Evolutionary conservation across 805 yeast species (phyloP).

Genomic region (Torulaspora maleeae): DNA sequence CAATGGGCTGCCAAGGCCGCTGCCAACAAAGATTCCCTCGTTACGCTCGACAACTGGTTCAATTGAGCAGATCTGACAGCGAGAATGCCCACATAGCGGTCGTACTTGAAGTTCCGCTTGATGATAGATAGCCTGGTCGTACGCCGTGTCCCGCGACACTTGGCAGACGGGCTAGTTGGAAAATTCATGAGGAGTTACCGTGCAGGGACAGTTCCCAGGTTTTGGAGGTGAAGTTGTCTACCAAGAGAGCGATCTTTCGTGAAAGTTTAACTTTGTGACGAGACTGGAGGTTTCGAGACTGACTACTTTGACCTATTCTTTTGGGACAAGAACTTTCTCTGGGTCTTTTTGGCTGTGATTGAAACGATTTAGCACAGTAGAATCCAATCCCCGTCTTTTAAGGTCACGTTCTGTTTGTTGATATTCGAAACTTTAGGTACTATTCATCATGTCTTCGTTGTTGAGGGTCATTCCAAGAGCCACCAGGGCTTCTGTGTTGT

Average conservation of each 20-base stretch:
- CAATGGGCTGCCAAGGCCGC: constrained; percentile 19
- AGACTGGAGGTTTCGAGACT: not conserved
- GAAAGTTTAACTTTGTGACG: not conserved
- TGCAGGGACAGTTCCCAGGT: not conserved
- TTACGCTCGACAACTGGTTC: constrained; percentile 31
- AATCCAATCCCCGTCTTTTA: constrained; percentile 4
- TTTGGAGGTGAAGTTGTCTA: not conserved
- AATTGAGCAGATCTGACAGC: not conserved
- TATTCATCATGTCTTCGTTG: constrained; percentile 28
- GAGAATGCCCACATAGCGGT: not conserved
- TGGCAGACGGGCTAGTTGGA: constrained; percentile 1
- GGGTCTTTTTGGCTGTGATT: not conserved
- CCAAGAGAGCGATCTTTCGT: not conserved
- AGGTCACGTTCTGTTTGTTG: not conserved
- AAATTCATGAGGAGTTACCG: constrained; percentile 3
- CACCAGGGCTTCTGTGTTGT: constrained; percentile 19
- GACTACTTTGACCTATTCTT: not conserved
- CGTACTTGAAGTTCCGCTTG: constrained; percentile 7
- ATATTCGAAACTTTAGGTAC: not conserved
- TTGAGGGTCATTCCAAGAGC: constrained; percentile 28
- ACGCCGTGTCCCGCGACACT: constrained; percentile 3
- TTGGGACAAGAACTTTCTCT: not conserved
- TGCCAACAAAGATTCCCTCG: constrained; percentile 2
- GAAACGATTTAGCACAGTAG: not conserved
- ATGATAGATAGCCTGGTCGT: not conserved